Evolutionary conservation across 345 rosid genomes (phyloP).

Genomic region (Pugionium cornutum): DNA sequence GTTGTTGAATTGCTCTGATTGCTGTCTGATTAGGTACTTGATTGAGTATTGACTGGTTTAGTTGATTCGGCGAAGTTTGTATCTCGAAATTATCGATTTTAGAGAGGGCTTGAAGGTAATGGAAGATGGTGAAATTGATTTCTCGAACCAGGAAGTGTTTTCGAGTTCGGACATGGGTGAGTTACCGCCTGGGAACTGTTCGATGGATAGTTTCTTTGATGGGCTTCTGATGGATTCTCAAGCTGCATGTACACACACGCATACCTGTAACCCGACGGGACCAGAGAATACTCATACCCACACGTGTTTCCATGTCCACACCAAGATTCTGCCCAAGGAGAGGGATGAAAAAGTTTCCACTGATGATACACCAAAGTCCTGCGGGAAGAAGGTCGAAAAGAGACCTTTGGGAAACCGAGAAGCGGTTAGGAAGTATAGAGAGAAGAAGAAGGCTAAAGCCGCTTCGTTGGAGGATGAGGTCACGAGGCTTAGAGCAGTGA

Average conservation of each 20-base stretch:
- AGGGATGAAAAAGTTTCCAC: conserved; percentile 63
- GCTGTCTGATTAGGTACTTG: conserved; percentile 13
- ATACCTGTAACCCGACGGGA: conserved; percentile 92
- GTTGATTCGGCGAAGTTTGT: neutral
- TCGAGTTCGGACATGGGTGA: conserved; percentile 56
- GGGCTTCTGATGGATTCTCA: conserved; percentile 65
- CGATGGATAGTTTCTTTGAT: conserved; percentile 74
- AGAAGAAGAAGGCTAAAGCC: conserved; percentile 95
- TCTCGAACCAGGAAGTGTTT: conserved; percentile 75
- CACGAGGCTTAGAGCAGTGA: conserved; percentile 60
- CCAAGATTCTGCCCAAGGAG: conserved; percentile 64
- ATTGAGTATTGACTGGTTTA: conserved; percentile 3
- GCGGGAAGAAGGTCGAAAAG: conserved; percentile 56
- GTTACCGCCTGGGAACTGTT: conserved; percentile 61
- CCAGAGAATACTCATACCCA: conserved; percentile 88
- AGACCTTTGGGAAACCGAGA: conserved; percentile 62
- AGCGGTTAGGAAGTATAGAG: conserved; percentile 94
- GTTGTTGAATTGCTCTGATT: conserved; percentile 20
- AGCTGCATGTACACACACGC: conserved; percentile 92
- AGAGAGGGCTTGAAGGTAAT: conserved; percentile 30
- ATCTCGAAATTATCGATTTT: conserved; percentile 1
- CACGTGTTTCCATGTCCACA: conserved; percentile 90
- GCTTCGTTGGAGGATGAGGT: conserved; percentile 95
- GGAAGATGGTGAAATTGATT: conserved; percentile 97
- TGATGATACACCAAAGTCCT: conserved; percentile 80